Base-by-base conservation (phyloP, 2,329 filamentous ascomycete species). In the Cytospora piceae region DNA sequence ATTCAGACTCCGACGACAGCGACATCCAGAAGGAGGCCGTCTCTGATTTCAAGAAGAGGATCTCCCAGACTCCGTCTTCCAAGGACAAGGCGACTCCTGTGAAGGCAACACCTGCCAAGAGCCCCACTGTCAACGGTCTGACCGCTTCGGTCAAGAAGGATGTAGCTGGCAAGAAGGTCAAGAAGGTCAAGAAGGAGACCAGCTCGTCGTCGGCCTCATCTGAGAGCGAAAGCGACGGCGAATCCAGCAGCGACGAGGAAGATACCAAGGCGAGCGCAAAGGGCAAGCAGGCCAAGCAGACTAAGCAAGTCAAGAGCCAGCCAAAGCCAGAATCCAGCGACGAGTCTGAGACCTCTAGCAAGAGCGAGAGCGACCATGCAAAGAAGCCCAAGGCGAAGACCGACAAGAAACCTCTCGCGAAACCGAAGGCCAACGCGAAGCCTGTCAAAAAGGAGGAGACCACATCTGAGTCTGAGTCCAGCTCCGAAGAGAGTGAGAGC, bases 11-110 rank as follows among this genome's bases (percentile, higher is more conserved):
- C 17, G 73, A 71, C 17, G 71, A 71, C 3, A 74, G 71, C 51
- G 78, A 74, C 63, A 74, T 74, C 60, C 75, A 74, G 61, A 77
- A 73, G 20, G 72, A 70, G 17, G 67, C 65, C 24, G 69, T 72
- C 49, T 64, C 68, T 22, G 70, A 75, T 46, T 75, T 79, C 37
- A 67, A 78, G 58, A 74, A 73, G 60, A 78, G 77, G 65, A 72
- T 78, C 46, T 63, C 60, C 49, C 66, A 69, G 55, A 54, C 69
- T 49, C 73, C 62, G 17, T 15, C 65, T 27, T 58, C 64, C 37
- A 59, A 62, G 53, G 51, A 32, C 46, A 68, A 68, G 61, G 42
- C 37, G 22, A 63, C 63, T 39, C 20, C 52, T 22, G 27, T 54
- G 20, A 61, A 61, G 61, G 37, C 57, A 14, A 66, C 54, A 2